Evolutionary conservation across 2,329 filamentous ascomycete genomes (phyloP).

Genomic region (Cytospora piceae): DNA sequence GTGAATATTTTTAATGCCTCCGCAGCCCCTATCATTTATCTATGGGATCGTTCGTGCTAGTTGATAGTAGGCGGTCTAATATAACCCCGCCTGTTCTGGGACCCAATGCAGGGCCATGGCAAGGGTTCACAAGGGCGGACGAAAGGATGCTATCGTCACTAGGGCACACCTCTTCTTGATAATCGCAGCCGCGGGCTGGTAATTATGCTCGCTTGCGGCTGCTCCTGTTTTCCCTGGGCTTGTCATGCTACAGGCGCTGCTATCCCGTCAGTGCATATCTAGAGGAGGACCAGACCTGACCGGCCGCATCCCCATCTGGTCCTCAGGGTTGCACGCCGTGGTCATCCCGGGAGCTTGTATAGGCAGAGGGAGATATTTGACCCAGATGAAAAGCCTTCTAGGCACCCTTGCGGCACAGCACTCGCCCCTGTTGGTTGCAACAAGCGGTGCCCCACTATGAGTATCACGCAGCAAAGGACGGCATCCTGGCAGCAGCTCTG

Average conservation of each 20-base stretch:
- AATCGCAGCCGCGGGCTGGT: conserved; percentile 29
- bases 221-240: conserved; percentile 1
- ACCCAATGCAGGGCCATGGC: conserved; percentile 21
- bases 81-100: conserved; percentile 31
- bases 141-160: conserved; percentile 4
- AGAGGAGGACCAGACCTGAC: conserved; percentile 18
- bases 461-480: conserved; percentile 4
- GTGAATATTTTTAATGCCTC: background rate
- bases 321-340: conserved; percentile 4
- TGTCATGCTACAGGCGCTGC: conserved; percentile 13
- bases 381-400: conserved; percentile 14
- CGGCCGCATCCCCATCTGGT: conserved; percentile 21
- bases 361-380: background rate
- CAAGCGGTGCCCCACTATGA: conserved; percentile 24
- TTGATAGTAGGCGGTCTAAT: conserved; percentile 38
- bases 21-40: conserved; percentile 1
- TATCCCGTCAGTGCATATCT: background rate
- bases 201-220: conserved; percentile 18
- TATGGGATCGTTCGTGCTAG: conserved; percentile 35
- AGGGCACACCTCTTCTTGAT: conserved; percentile 20
- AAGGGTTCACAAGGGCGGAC: conserved; percentile 22
- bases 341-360: background rate
- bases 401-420: conserved; percentile 26
- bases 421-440: conserved; percentile 19
- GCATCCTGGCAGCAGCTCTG: background rate